Evolutionary conservation across 805 yeast species (phyloP).

Genomic region (Ogataea henricii): DNA sequence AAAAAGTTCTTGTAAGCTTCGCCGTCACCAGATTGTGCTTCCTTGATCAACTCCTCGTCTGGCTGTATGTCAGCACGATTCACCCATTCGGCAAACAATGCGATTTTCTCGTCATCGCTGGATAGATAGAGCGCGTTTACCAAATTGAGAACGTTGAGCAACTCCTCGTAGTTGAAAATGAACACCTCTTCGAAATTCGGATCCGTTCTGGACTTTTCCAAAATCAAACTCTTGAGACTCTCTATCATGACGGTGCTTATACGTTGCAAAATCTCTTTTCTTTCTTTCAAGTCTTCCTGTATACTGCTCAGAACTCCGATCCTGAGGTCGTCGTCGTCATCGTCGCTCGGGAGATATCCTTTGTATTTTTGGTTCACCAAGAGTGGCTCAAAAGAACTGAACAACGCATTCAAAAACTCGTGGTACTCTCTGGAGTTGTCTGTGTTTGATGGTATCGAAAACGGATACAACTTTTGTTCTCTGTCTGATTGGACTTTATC

Average conservation of each 20-base stretch:
- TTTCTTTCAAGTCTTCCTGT: conserved; percentile 40
- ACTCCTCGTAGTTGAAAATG: conserved; percentile 39
- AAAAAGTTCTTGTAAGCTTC: conserved; percentile 48
- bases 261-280: conserved; percentile 37
- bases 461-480: conserved; percentile 46
- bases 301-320: conserved; percentile 35
- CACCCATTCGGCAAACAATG: conserved; percentile 58
- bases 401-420: conserved; percentile 51
- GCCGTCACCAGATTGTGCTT: conserved; percentile 42
- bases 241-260: conserved; percentile 31
- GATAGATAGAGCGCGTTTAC: conserved; percentile 54
- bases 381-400: conserved; percentile 52
- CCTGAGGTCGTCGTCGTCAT: conserved; percentile 26
- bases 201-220: conserved; percentile 27
- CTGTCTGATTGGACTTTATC: conserved; percentile 27
- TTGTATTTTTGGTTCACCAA: conserved; percentile 46
- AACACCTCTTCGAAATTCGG: conserved; percentile 19
- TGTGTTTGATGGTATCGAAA: conserved; percentile 37
- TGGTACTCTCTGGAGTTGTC: conserved; percentile 45
- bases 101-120: conserved; percentile 43
- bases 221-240: conserved; percentile 35
- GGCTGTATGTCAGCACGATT: conserved; percentile 73
- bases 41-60: conserved; percentile 49
- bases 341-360: conserved; percentile 33
- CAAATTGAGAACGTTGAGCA: conserved; percentile 56